Evolutionary conservation across 2,329 filamentous ascomycete species (phyloP), one percentile per base, ranked within the genome.

Genomic region (Orbilia ellipsospora): DNA sequence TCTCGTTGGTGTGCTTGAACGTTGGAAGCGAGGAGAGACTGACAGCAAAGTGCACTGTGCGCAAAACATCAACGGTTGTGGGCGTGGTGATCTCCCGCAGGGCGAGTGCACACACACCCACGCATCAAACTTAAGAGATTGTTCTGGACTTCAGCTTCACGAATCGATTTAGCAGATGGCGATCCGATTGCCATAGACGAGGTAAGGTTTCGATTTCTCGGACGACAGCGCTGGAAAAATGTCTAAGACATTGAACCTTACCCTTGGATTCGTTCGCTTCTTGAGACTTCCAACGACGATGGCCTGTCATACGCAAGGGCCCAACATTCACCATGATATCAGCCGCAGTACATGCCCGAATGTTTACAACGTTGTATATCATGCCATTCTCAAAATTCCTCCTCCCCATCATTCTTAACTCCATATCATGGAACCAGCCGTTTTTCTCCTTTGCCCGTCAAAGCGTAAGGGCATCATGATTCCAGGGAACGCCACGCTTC

Each of bases 11-110:
- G 70, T 67, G 72, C 44, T 54, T 54, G 20, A 69, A 28, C 64
- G 57, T 55, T 65, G 64, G 64, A 75, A 65, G 64, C 64, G 64
- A 69, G 54, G 40, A 31, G 42, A 63, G 52, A 62, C 67, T 65
- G 57, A 75, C 64, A 75, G 64, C 59, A 59, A 59, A 36, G 31
- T 36, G 31, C 31, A 36, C 31, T 4, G 31, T 36, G 31, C 31
- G 5, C 31, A 10, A 54, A 62, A 36, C 61, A n/a, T 48, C 51
- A 60, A 59, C 59, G 72, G 52, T 69, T 54, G 50, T 57, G 72
- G 52, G 65, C 59, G 50, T 57, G 72, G 50, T 69, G 72, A 75
- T 75, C 72, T 75, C 72, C 72, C 72, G 72, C 31, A 10, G 31
- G 31, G 31, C 31, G 31, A 7, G 31, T 10, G 31, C 31, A 36